phyloP scores from a whole-genome alignment of 805 yeast species.

The Torulaspora microellipsoides region DNA sequence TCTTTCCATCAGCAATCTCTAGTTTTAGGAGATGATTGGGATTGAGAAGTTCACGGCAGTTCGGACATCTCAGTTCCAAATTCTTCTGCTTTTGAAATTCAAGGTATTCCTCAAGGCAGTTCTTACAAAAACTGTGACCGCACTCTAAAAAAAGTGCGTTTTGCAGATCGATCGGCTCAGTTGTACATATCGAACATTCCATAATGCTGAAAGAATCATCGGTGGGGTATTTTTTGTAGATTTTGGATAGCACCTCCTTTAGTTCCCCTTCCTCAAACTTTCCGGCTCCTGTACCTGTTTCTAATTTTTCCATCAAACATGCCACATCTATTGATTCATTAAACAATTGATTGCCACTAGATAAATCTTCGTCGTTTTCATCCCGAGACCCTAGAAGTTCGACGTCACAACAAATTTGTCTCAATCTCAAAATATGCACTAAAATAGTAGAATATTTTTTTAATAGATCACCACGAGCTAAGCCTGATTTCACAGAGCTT shows the following conservation, averaged over 20 bases:
- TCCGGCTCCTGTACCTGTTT: not conserved
- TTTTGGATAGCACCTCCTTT: slow-evolving; percentile 1
- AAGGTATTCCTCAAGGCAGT: slow-evolving; percentile 70
- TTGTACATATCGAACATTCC: slow-evolving; percentile 85
- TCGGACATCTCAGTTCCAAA: slow-evolving; percentile 59
- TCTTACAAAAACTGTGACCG: slow-evolving; percentile 73
- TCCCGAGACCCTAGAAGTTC: slow-evolving; percentile 50
- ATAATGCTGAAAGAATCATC: slow-evolving; percentile 37
- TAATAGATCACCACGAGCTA: slow-evolving; percentile 62
- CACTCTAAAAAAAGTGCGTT: slow-evolving; percentile 64
- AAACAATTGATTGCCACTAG: slow-evolving; percentile 12
- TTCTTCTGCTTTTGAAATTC: slow-evolving; percentile 54
- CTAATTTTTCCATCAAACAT: not conserved
- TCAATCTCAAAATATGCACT: slow-evolving; percentile 73
- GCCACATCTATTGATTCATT: slow-evolving; percentile 7
- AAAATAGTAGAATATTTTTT: slow-evolving; percentile 73
- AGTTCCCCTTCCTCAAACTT: not conserved
- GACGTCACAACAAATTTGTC: slow-evolving; percentile 88
- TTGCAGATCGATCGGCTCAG: slow-evolving; percentile 54
- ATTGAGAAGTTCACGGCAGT: slow-evolving; percentile 59
- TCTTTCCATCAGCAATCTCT: slow-evolving; percentile 27
- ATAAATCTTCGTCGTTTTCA: slow-evolving; percentile 50
- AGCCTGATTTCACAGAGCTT: slow-evolving; percentile 52
- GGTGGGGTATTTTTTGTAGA: slow-evolving; percentile 26
- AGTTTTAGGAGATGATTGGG: slow-evolving; percentile 40